Percentiles rank a stretch among this genome's conserved stretches.
These are phyloP conservation scores for Dioszegia hungarica DNA, from an alignment of 768 basidiomycete genomes.

Conservation along the genomic window DNA sequence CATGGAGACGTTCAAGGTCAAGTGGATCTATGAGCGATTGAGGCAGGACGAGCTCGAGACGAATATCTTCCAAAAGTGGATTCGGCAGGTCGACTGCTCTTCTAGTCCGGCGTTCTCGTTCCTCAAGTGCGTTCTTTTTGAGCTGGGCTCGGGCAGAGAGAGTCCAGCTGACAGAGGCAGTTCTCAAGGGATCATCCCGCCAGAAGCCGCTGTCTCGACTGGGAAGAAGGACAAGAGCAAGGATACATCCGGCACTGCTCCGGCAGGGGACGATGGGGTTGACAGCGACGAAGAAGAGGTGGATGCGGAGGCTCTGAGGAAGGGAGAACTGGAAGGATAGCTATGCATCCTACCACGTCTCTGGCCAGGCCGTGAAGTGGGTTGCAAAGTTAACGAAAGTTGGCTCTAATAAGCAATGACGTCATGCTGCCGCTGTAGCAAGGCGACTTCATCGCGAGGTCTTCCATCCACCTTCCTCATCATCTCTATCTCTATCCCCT, in stretches of 20 bases:
- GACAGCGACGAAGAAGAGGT: slow-evolving; percentile 53
- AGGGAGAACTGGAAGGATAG: slow-evolving; percentile 54
- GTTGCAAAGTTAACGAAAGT: too few relatives aligned
- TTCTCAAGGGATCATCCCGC: slow-evolving; percentile 68
- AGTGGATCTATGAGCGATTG: slow-evolving; percentile 81
- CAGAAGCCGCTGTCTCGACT: slow-evolving; percentile 59
- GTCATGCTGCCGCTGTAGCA: too few relatives aligned
- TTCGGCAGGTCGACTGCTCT: slow-evolving; percentile 35
- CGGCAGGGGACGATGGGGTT: slow-evolving; percentile 47
- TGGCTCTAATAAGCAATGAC: too few relatives aligned
- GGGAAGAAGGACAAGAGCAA: slow-evolving; percentile 52
- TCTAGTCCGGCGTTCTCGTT: slow-evolving; percentile 58
- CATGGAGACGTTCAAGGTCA: slow-evolving; percentile 78
- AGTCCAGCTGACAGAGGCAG: slow-evolving; percentile 53
- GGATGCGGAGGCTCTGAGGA: slow-evolving; percentile 47
- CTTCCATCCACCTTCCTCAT: too few relatives aligned
- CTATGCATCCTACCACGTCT: background rate
- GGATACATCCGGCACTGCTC: slow-evolving; percentile 34
- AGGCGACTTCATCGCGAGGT: too few relatives aligned
- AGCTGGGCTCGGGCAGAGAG: background rate
- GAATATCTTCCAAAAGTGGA: slow-evolving; percentile 56
- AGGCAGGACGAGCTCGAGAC: slow-evolving; percentile 72
- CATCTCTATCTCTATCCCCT: too few relatives aligned
- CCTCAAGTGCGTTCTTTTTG: slow-evolving; percentile 68
- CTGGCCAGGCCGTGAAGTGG: too few relatives aligned